phyloP scores from a whole-genome alignment of 257 asterid species.

The Capsicum rhomboideum region DNA sequence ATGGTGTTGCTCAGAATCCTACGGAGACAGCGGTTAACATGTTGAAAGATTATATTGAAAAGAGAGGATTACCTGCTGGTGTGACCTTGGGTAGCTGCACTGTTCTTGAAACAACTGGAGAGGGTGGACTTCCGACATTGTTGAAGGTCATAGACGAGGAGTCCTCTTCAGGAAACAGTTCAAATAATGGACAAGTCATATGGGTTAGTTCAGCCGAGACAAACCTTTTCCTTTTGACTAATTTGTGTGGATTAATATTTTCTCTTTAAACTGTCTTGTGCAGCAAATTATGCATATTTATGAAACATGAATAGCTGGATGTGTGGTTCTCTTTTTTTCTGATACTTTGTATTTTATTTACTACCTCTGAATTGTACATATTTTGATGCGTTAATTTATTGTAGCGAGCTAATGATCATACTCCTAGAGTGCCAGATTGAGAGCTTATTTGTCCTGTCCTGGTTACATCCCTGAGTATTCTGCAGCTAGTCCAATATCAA shows the following conservation, averaged over 20 bases:
- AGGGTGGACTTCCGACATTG: constrained; percentile 38
- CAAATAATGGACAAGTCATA: constrained; percentile 26
- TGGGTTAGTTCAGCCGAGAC: constrained; percentile 37
- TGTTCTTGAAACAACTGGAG: constrained; percentile 57
- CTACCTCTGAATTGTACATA: not conserved
- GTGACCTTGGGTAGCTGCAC: constrained; percentile 35
- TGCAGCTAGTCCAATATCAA: not conserved
- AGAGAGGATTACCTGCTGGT: constrained; percentile 31
- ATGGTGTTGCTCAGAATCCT: constrained; percentile 49
- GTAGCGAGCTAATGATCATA: not conserved
- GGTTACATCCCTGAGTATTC: not conserved
- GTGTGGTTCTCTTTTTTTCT: not conserved
- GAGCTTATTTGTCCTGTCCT: not conserved
- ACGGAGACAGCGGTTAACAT: constrained; percentile 33
- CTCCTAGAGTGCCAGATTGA: not conserved
- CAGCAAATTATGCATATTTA: not conserved
- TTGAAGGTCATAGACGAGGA: constrained; percentile 48
- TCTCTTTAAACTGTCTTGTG: not conserved
- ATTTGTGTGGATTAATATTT: not conserved
- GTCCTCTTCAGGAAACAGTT: constrained; percentile 8
- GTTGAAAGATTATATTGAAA: constrained; percentile 32
- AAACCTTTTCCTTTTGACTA: not conserved
- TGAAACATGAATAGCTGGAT: not conserved
- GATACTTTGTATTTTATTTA: not conserved
- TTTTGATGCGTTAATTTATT: not conserved